phyloP scores from a whole-genome alignment of 257 asterid species.

The Solanum acaule region DNA sequence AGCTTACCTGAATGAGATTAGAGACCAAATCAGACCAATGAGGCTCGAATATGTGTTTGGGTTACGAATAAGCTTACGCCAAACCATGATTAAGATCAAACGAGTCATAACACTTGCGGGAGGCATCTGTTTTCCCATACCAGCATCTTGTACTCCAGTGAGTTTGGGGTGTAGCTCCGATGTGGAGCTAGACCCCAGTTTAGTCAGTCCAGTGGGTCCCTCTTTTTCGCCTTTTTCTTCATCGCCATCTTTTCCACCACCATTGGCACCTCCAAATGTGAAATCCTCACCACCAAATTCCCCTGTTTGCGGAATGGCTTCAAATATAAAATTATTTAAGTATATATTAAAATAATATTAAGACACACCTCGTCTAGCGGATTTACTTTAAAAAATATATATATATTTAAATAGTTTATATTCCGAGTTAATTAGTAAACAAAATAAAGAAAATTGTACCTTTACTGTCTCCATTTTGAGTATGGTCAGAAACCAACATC shows the following conservation, averaged over 20 bases:
- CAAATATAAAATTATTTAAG: not conserved
- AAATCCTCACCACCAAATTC: constrained; percentile 51
- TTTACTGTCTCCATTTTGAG: constrained; percentile 75
- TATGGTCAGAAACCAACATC: constrained; percentile 67
- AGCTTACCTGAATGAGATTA: constrained; percentile 55
- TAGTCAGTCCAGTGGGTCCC: constrained; percentile 37
- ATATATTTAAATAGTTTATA: not conserved
- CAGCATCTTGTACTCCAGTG: constrained; percentile 29
- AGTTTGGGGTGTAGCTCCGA: constrained; percentile 39
- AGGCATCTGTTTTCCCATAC: constrained; percentile 69
- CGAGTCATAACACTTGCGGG: constrained; percentile 99
- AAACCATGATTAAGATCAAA: constrained; percentile 90
- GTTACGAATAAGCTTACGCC: constrained; percentile 97
- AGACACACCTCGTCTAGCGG: not conserved
- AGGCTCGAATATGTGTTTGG: constrained; percentile 98
- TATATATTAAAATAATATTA: not conserved
- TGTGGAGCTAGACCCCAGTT: constrained; percentile 43
- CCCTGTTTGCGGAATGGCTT: constrained; percentile 47
- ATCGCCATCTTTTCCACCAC: constrained; percentile 45
- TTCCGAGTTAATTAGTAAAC: not conserved
- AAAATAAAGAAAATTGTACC: constrained; percentile 19
- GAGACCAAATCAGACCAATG: constrained; percentile 84
- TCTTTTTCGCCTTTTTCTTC: constrained; percentile 58
- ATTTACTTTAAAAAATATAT: not conserved
- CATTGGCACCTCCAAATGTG: constrained; percentile 39